Base-by-base conservation (phyloP, 257 asterid genomes). In the Salvia miltiorrhiza region DNA sequence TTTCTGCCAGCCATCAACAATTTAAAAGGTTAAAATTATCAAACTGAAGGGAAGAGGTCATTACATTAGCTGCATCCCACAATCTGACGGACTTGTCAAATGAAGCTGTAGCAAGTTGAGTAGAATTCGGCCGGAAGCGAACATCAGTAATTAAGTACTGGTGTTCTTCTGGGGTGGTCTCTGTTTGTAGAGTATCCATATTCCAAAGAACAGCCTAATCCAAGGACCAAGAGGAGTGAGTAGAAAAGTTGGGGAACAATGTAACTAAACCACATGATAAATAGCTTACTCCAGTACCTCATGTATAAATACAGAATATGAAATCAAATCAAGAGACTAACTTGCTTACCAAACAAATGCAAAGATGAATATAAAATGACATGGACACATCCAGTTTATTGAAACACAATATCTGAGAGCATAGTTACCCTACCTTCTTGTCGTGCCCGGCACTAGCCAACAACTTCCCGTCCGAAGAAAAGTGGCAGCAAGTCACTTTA, bases 391-490 rank as follows among this genome's bases (percentile, higher is more conserved):
- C 24, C 16, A 44, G 50, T 61, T 67, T 16, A 65, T 45, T 61
- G 43, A 53, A 53, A 67, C 14, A 24, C 48, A 16, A 39, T 33
- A 40, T 32, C 1, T 4, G 19, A 12, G 20, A 63, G 71, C 63
- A 39, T 17, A 19, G 26, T 26, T 39, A 20, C 54, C 7, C 14
- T 79, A 93, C 99, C 97, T 87, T 90, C 84, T 86, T 87, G 82
- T 90, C 97, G 75, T 90, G 99, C 70, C 99, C 99, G 47, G 92
- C 99, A 85, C 95, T 93, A 63, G 97, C 99, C 66, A 93, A 80
- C 68, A 90, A 58, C 84, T 93, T 93, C 75, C 99, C 99, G 83
- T 93, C 99, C 7, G 96, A 90, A 63, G 99, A 93, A 76, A 93
- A 93, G 85, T 93, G 96, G 78, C 97, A 90, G 79, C 96, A 86